Conservation (phyloP, 345 rosid genomes). For the Rubroshorea leprosula region DNA sequence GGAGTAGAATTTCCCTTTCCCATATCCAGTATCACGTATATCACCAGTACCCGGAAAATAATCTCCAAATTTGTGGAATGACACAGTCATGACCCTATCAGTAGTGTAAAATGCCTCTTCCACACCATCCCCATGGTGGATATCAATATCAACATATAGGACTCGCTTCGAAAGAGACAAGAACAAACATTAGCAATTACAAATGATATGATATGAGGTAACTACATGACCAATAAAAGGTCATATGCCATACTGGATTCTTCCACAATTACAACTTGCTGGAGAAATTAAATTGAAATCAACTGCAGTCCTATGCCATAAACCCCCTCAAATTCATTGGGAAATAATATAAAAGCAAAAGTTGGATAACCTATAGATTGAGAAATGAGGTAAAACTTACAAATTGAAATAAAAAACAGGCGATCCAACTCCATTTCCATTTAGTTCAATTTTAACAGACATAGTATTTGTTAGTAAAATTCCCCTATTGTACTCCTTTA, state of each 20-base stretch:
- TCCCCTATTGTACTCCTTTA: too few species aligned
- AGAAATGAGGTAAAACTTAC: neutral
- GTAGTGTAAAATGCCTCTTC: conserved; percentile 76
- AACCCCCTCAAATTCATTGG: neutral
- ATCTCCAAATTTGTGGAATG: conserved; percentile 68
- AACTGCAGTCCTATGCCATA: neutral
- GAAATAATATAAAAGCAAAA: too few species aligned
- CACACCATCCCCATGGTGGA: conserved; percentile 68
- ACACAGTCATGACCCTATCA: conserved; percentile 68
- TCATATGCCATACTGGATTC: too few species aligned
- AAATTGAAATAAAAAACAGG: too few species aligned
- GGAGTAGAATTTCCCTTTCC: conserved; percentile 57
- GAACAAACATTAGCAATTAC: conserved; percentile 3
- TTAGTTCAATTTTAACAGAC: too few species aligned
- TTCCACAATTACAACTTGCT: neutral
- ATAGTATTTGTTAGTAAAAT: too few species aligned
- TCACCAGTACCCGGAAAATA: conserved; percentile 66
- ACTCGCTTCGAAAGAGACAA: conserved; percentile 40
- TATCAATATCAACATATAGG: conserved; percentile 63
- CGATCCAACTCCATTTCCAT: too few species aligned
- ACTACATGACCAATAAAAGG: neutral
- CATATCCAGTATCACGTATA: conserved; percentile 46
- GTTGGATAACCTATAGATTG: neutral
- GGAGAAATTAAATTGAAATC: neutral
- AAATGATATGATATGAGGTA: neutral